phyloP scores from a whole-genome alignment of 2,329 filamentous ascomycete species.

The Sporothrix brasiliensis region DNA sequence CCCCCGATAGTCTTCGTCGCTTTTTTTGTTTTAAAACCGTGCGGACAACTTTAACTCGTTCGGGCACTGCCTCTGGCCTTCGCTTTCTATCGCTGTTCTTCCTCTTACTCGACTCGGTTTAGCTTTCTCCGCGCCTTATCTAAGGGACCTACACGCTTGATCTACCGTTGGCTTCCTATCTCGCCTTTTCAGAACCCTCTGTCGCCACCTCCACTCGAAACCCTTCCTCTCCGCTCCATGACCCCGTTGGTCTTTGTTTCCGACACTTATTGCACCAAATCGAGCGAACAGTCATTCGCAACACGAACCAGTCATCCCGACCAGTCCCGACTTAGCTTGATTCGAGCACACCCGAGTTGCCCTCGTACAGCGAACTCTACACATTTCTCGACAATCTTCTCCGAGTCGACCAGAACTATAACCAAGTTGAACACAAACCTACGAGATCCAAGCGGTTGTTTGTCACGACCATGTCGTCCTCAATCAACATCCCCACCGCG shows the following conservation, averaged over 20 bases:
- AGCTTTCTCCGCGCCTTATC: constrained; percentile 23
- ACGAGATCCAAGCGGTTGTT: background rate
- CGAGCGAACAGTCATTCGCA: constrained; percentile 21
- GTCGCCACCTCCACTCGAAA: constrained; percentile 26
- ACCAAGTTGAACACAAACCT: constrained; percentile 25
- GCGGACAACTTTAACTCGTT: background rate
- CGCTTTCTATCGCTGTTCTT: background rate
- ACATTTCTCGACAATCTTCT: background rate
- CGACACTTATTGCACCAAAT: constrained; percentile 21
- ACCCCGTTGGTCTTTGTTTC: constrained; percentile 24
- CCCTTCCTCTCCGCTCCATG: background rate
- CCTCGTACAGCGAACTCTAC: background rate
- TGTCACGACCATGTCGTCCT: constrained; percentile 61
- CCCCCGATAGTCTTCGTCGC: background rate
- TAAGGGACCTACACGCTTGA: constrained; percentile 1
- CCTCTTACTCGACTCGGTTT: constrained; percentile 1
- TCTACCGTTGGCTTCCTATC: constrained; percentile 15
- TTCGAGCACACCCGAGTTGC: constrained; percentile 8
- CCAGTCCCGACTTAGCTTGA: constrained; percentile 4
- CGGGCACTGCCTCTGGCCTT: background rate
- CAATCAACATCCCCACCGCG: constrained; percentile 66
- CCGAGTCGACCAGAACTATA: background rate
- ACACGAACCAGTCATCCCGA: constrained; percentile 13
- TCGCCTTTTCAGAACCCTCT: constrained; percentile 18
- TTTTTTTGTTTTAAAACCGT: background rate